Percentiles rank a stretch among this genome's conserved stretches.
These are phyloP conservation scores for Massospora cicadina DNA, from an alignment of 371 early-diverging fungal species.

Conservation along the genomic window DNA sequence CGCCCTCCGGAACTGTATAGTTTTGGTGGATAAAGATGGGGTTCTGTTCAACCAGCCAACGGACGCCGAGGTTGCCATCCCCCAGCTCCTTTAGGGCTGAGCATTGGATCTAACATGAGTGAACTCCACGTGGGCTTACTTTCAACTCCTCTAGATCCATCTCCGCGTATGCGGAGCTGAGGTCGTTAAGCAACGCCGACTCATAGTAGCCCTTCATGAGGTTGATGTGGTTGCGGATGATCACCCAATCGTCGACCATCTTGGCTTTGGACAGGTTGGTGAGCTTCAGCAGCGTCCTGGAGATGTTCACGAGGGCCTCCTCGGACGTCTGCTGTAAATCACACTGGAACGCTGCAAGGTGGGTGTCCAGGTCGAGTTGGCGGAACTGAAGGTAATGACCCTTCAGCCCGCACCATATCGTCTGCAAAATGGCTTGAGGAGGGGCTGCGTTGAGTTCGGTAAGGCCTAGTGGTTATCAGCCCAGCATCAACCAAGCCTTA, in stretches of 20 bases:
- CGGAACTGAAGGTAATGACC: not conserved
- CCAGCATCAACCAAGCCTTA: not conserved
- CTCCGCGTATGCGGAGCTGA: not conserved
- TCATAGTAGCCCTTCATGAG: not conserved
- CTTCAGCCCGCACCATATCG: not conserved
- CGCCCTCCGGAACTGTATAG: not conserved
- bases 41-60: slow-evolving; percentile 7
- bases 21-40: slow-evolving; percentile 3
- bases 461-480: not conserved
- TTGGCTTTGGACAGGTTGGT: slow-evolving; percentile 1
- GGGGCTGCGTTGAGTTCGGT: not conserved
- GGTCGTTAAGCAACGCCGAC: not conserved
- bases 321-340: not conserved
- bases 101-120: not conserved
- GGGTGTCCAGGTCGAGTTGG: not conserved
- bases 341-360: not conserved
- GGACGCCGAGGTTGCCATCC: not conserved
- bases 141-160: slow-evolving; percentile 1
- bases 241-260: not conserved
- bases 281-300: not conserved
- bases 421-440: not conserved
- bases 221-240: not conserved
- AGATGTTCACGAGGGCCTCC: not conserved
- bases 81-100: not conserved
- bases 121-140: not conserved